These are phyloP conservation scores for Ogataea minuta DNA, from an alignment of 805 yeast genomes.

Conservation along the genomic window DNA sequence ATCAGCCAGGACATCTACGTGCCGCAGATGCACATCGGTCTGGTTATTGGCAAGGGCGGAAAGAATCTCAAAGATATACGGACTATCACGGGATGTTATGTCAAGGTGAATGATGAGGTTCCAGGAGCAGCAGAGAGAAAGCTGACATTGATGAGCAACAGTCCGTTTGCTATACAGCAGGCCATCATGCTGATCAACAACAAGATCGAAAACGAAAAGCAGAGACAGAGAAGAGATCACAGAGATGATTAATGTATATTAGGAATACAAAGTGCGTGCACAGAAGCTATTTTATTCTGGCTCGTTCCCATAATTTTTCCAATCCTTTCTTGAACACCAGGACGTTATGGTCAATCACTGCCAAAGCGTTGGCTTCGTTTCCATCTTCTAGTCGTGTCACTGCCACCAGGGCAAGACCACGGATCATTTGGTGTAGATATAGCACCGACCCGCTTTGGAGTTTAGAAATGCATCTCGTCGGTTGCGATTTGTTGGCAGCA, in stretches of 20 bases:
- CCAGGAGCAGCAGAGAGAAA: conserved; percentile 60
- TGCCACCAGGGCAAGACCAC: conserved; percentile 90
- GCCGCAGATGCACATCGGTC: conserved; percentile 76
- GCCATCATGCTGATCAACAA: conserved; percentile 72
- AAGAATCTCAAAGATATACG: conserved; percentile 76
- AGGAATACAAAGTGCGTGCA: conserved; percentile 7
- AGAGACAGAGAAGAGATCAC: conserved; percentile 30
- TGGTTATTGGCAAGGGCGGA: conserved; percentile 85
- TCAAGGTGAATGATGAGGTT: conserved; percentile 60
- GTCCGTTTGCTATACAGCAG: conserved; percentile 59
- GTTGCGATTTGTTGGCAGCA: conserved; percentile 14
- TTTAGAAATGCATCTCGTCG: conserved; percentile 59
- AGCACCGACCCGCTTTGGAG: conserved; percentile 82
- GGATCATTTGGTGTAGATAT: conserved; percentile 85
- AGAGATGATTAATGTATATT: conserved; percentile 14
- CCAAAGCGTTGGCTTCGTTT: conserved; percentile 45
- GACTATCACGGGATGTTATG: conserved; percentile 70
- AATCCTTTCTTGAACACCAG: conserved; percentile 74
- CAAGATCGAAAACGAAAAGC: conserved; percentile 64
- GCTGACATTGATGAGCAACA: conserved; percentile 65
- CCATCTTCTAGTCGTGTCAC: conserved; percentile 67
- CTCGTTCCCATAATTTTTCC: conserved; percentile 64
- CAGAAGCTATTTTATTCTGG: conserved; percentile 26
- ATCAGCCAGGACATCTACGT: conserved; percentile 69
- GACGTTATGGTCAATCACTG: conserved; percentile 87